These are phyloP conservation scores for Senna siamea DNA, from an alignment of 306 rosid species.

Conservation along the genomic window DNA sequence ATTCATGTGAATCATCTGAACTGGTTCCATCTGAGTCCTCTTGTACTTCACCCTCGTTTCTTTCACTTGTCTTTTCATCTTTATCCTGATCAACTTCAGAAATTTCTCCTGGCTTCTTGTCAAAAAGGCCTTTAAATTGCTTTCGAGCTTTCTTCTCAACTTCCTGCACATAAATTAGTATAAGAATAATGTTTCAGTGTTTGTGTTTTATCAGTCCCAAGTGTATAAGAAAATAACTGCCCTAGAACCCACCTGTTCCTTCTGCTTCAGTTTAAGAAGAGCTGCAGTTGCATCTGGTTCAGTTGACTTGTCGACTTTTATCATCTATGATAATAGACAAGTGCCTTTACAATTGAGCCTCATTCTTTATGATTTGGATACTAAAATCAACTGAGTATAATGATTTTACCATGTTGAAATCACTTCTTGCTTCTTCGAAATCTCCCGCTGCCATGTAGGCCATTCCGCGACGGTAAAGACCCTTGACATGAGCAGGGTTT, in stretches of 20 bases:
- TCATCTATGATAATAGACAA: constrained; percentile 60
- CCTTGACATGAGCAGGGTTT: constrained; percentile 87
- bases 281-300: constrained; percentile 91
- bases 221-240: constrained; percentile 14
- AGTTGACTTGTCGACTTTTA: constrained; percentile 69
- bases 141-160: constrained; percentile 74
- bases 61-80: constrained; percentile 49
- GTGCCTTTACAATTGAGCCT: constrained; percentile 30
- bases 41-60: constrained; percentile 41
- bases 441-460: constrained; percentile 86
- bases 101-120: constrained; percentile 94
- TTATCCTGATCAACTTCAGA: constrained; percentile 57
- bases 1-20: constrained; percentile 61
- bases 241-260: constrained; percentile 66
- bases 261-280: constrained; percentile 77
- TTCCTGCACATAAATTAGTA: constrained; percentile 58
- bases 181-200: not conserved
- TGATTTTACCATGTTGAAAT: constrained; percentile 72
- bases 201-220: not conserved
- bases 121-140: constrained; percentile 91
- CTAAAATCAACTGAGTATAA: not conserved
- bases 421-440: constrained; percentile 85
- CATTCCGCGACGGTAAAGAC: constrained; percentile 98
- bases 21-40: constrained; percentile 49
- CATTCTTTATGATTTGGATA: not conserved